phyloP scores from a whole-genome alignment of 169 alveolate species.

The Plasmodium vivax region DNA sequence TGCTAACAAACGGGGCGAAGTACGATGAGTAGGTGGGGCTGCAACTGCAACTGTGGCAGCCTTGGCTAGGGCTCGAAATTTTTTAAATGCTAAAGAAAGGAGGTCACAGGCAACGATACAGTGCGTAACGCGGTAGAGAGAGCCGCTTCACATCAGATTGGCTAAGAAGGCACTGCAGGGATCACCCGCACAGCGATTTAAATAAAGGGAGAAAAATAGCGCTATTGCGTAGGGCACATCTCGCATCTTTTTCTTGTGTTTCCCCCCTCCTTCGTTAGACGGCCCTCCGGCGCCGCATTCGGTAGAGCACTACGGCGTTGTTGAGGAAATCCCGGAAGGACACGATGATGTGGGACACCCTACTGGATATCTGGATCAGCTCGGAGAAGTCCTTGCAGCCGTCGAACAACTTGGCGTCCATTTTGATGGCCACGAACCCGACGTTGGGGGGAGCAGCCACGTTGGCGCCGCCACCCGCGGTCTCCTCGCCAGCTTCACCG shows the following conservation, averaged over 20 bases:
- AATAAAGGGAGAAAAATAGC: not conserved
- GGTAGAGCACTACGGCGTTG: slow-evolving; percentile 36
- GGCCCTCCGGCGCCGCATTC: slow-evolving; percentile 35
- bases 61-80: not conserved
- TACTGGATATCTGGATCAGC: slow-evolving; percentile 51
- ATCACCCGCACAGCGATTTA: not conserved
- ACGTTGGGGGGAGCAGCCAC: slow-evolving; percentile 21
- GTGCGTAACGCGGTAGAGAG: not conserved
- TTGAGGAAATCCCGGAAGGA: slow-evolving; percentile 64
- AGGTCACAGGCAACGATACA: not conserved
- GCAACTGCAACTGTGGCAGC: not conserved
- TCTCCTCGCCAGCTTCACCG: not conserved
- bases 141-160: not conserved
- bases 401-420: slow-evolving; percentile 45
- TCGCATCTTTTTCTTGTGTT: not conserved
- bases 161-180: not conserved
- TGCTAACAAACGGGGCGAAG: not conserved
- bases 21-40: not conserved
- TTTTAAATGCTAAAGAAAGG: not conserved
- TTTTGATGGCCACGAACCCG: slow-evolving; percentile 53
- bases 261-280: not conserved
- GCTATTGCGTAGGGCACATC: not conserved
- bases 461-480: not conserved
- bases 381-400: slow-evolving; percentile 66
- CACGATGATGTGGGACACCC: slow-evolving; percentile 54